Base-by-base conservation (phyloP, 2,329 filamentous ascomycete genomes). In the Geosmithia flava region DNA sequence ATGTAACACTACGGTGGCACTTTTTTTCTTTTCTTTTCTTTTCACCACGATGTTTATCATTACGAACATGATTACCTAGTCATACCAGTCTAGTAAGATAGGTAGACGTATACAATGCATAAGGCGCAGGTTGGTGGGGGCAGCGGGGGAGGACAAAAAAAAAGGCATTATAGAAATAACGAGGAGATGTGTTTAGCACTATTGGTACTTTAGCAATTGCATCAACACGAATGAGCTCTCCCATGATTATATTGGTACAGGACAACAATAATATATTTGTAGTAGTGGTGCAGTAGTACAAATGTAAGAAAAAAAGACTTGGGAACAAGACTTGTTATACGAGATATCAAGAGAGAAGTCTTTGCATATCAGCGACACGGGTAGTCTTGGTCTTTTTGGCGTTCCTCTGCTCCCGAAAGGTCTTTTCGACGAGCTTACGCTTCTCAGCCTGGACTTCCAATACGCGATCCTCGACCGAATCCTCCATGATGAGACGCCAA, bases 401-500 rank as follows among this genome's bases (percentile, higher is more conserved):
- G 13, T 56, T 50, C 49, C 83, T 29, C 6, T 33, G 85, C 66
- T 94, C 89, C 50, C 81, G 76, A 65, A 95, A 93, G 1, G 88
- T 87, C 56, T 86, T 77, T 37, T 74, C 78, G 62, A 93, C 87
- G 46, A 95, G 66, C 57, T 83, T 75, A 41, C 88, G 74, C 71
- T 95, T 95, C 56, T 85, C 79, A 40, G 76, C 72, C 63, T 95
- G 89, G 44, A 94, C 81, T 17, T 80, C 74, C 39, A 95, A 68
- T 19, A 95, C 88, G 1, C 81, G 73, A 61, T 95, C 85, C 62
- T 95, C 90, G 5, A 95, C 80, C 7, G 78, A 85, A 1, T 73
- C 77, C 55, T 95, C 85, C 68, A 95, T 84, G 2, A 95, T 78
- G 10, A 95, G 69, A 44, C 88, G 73, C 72, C 87, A 93, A 1